Evolutionary conservation across 2,329 filamentous ascomycete genomes (phyloP), one percentile per base, ranked within the genome.

Genomic region (Lecanosticta acicola): DNA sequence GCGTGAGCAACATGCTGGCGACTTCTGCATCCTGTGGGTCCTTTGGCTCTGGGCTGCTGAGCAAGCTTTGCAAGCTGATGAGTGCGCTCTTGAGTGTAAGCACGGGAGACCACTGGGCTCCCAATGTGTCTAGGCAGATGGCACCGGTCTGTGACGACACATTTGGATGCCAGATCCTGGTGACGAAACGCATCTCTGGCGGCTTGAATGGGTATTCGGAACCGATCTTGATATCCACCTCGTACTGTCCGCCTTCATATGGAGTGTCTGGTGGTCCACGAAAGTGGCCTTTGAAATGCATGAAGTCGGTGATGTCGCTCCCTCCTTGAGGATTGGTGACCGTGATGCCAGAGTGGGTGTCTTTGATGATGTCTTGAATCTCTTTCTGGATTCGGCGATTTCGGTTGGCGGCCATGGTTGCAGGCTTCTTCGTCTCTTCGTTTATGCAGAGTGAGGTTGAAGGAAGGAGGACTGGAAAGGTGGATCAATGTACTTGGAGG

Each of bases 11-110:
- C 87, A 96, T 94, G 60, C 79, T 81, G 18, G 93, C 93, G 1
- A 97, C 93, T 66, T 96, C 88, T 32, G 90, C 90, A 62, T 98
- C 93, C 71, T 98, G 93, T 0, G 93, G 93, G 56, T 98, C 93
- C 60, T 91, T 94, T 0, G 93, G 91, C 66, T 98, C 94, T 3
- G 93, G 93, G 14, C 84, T 87, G 69, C 88, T 88, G 61, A 98
- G 85, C 14, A 98, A 81, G 56, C 90, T 91, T 66, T 95, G 90
- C 24, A 98, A 77, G 20, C 90, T 96, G 48, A 98, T 82, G 37
- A 98, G 80, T 32, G 91, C 88, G 16, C 88, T 94, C 71, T 96
- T 97, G 67, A 98, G 91, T 11, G 91, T 98, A 50, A 96, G 79
- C 18, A 98, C 90, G 0, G 93, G 93, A 4, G 91, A 95, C 93